phyloP scores from a whole-genome alignment of 2,329 filamentous ascomycete species.

The Lecanicillium sp. region DNA sequence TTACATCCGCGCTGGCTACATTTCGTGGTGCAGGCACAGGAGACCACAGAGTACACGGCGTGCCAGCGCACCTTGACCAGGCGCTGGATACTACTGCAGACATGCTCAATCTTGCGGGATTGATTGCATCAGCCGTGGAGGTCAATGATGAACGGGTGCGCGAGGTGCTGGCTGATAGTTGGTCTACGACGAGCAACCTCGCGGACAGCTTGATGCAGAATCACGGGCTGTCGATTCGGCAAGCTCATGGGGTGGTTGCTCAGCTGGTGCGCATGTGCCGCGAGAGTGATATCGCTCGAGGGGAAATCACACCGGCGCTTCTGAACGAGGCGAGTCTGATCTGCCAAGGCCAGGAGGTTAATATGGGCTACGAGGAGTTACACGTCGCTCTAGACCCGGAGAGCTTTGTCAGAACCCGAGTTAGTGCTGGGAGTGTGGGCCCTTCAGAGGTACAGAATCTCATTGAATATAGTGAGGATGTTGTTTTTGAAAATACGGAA shows the following conservation, averaged over 20 bases:
- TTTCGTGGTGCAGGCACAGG: conserved; percentile 7
- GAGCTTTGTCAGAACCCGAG: conserved; percentile 6
- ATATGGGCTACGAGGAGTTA: conserved; percentile 5
- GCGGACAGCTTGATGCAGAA: conserved; percentile 8
- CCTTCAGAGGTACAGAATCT: conserved; percentile 3
- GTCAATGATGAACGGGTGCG: conserved; percentile 5
- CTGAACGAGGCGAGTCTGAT: conserved; percentile 4
- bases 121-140: conserved; percentile 6
- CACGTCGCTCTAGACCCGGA: conserved; percentile 6
- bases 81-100: conserved; percentile 7
- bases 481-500: conserved; percentile 3
- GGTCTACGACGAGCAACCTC: conserved; percentile 10
- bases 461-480: conserved; percentile 1
- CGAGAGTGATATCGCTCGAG: conserved; percentile 1
- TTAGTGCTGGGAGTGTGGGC: conserved; percentile 6
- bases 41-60: conserved; percentile 5
- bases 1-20: conserved; percentile 8
- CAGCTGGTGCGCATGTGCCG: conserved; percentile 8
- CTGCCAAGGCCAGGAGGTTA: neutral
- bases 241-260: conserved; percentile 9
- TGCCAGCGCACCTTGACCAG: conserved; percentile 6
- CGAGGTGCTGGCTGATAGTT: conserved; percentile 6
- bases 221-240: conserved; percentile 7
- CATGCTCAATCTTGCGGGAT: conserved; percentile 7
- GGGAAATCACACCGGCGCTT: conserved; percentile 1